Conservation (phyloP, 441 rosid genomes). For the Euphorbia corollata region DNA sequence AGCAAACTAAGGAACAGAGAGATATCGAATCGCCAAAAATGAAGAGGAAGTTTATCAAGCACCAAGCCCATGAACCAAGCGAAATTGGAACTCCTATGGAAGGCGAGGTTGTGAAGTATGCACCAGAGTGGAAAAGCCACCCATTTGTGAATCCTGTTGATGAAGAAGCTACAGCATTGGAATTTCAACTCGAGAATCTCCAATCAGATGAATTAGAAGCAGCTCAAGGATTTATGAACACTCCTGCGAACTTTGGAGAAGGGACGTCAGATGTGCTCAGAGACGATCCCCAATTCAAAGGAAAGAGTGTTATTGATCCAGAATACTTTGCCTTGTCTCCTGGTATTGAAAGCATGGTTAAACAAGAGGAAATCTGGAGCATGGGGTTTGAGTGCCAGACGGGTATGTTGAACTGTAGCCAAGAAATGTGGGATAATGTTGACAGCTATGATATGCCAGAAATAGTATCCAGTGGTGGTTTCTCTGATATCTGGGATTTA, state of each 20-base stretch:
- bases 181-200: constrained; percentile 28
- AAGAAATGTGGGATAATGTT: constrained; percentile 47
- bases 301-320: constrained; percentile 35
- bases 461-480: constrained; percentile 34
- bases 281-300: constrained; percentile 32
- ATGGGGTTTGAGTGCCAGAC: constrained; percentile 44
- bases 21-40: constrained; percentile 36
- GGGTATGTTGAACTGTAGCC: constrained; percentile 37
- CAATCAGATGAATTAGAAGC: constrained; percentile 15
- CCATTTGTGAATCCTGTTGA: constrained; percentile 17
- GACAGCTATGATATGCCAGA: constrained; percentile 39
- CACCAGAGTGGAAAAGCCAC: constrained; percentile 30
- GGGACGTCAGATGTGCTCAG: constrained; percentile 30
- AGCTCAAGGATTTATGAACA: constrained; percentile 18
- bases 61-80: constrained; percentile 36
- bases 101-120: constrained; percentile 41
- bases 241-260: constrained; percentile 25
- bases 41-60: constrained; percentile 56
- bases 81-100: constrained; percentile 31
- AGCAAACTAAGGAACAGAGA: constrained; percentile 42
- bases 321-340: constrained; percentile 41
- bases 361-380: constrained; percentile 59
- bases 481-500: constrained; percentile 66
- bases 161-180: constrained; percentile 27
- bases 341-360: constrained; percentile 32